phyloP scores from a whole-genome alignment of 2,329 filamentous ascomycete species.

The Curvularia eragrostidis region DNA sequence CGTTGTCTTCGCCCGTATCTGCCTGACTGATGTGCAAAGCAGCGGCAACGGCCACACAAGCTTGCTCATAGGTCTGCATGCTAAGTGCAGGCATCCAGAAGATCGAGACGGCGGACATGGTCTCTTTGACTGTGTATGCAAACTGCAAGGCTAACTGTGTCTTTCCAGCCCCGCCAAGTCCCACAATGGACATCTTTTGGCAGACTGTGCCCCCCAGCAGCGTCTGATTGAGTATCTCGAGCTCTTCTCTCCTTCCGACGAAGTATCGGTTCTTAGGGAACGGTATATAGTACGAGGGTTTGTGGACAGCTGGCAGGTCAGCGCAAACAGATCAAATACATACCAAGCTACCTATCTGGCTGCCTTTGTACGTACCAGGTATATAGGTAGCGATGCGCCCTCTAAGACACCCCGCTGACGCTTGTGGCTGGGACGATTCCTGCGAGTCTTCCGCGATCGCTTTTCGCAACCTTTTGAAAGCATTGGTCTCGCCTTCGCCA shows the following conservation, averaged over 20 bases:
- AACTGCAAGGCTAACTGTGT: slow-evolving; percentile 43
- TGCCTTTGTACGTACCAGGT: background rate
- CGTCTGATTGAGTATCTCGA: slow-evolving; percentile 32
- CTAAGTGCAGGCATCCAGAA: slow-evolving; percentile 33
- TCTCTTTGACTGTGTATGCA: slow-evolving; percentile 32
- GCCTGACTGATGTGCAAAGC: slow-evolving; percentile 21
- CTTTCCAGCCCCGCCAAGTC: slow-evolving; percentile 44
- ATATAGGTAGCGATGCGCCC: background rate
- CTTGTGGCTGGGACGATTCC: background rate
- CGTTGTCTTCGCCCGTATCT: slow-evolving; percentile 21
- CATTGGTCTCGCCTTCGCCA: slow-evolving; percentile 4
- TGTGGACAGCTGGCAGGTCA: background rate
- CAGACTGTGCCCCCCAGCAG: slow-evolving; percentile 31
- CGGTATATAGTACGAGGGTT: slow-evolving; percentile 20
- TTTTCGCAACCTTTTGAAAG: background rate
- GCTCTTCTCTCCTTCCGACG: slow-evolving; percentile 32
- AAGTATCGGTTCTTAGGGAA: slow-evolving; percentile 37
- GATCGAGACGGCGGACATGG: slow-evolving; percentile 21
- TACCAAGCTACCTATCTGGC: background rate
- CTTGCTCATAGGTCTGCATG: slow-evolving; percentile 31
- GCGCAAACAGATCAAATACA: background rate
- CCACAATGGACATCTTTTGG: slow-evolving; percentile 35
- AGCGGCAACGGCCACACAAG: slow-evolving; percentile 18
- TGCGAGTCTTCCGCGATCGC: background rate
- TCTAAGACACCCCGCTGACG: background rate